Evolutionary conservation across 371 early-diverging fungal species (phyloP).

Genomic region (Mortierella sp.): DNA sequence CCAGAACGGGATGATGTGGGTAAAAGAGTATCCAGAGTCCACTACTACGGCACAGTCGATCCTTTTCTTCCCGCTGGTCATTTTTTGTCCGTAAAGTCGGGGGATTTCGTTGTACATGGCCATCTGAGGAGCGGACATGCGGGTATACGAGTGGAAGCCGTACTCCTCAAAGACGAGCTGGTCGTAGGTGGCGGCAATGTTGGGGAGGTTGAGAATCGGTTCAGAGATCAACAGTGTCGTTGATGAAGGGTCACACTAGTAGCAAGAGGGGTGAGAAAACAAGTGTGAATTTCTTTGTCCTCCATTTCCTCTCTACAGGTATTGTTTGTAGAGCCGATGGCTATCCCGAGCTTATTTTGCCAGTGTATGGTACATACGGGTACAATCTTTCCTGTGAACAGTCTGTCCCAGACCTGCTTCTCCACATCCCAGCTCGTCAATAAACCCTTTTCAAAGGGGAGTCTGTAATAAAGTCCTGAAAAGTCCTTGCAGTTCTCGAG

Average conservation of each 20-base stretch:
- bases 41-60: conserved; percentile 81
- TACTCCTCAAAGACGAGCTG: conserved; percentile 92
- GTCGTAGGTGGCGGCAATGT: conserved; percentile 80
- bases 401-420: conserved; percentile 84
- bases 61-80: conserved; percentile 59
- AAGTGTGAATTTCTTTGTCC: not conserved
- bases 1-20: conserved; percentile 83
- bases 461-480: conserved; percentile 81
- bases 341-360: no score
- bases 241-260: conserved; percentile 72
- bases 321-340: not conserved
- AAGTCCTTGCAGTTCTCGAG: conserved; percentile 76
- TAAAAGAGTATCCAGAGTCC: conserved; percentile 88
- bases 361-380: conserved; percentile 56
- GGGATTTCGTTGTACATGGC: conserved; percentile 68
- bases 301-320: not conserved
- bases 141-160: conserved; percentile 74
- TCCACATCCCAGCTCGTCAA: conserved; percentile 86
- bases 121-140: conserved; percentile 69
- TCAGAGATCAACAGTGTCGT: conserved; percentile 83
- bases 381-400: conserved; percentile 72
- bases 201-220: conserved; percentile 84
- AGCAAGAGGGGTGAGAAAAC: not conserved
- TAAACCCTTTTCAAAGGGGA: conserved; percentile 88
- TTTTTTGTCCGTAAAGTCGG: conserved; percentile 61